phyloP scores from a whole-genome alignment of 2,329 filamentous ascomycete genomes.

The Cladophialophora exuberans region DNA sequence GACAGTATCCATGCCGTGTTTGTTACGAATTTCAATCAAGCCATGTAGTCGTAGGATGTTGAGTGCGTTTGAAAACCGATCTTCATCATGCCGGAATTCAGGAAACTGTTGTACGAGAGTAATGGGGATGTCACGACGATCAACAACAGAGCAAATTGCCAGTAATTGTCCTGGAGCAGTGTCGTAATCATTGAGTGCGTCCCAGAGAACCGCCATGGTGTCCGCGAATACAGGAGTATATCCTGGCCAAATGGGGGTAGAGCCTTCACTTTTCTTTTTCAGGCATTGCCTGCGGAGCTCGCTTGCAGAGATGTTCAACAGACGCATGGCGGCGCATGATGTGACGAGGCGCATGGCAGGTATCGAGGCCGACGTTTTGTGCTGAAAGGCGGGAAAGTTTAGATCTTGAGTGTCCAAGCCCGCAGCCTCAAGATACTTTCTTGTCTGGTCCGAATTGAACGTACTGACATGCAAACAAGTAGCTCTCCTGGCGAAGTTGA shows the following conservation, averaged over 20 bases:
- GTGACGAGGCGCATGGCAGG: slow-evolving; percentile 5
- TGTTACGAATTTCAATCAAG: slow-evolving; percentile 7
- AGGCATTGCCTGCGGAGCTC: slow-evolving; percentile 1
- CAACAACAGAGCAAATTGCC: slow-evolving; percentile 7
- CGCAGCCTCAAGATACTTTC: slow-evolving; percentile 5
- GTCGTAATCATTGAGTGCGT: slow-evolving; percentile 16
- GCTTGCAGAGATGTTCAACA: slow-evolving; percentile 2
- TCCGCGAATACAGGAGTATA: slow-evolving; percentile 54
- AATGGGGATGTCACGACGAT: slow-evolving; percentile 11
- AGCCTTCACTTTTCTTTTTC: background rate
- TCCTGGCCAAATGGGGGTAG: slow-evolving; percentile 30
- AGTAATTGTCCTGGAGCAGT: slow-evolving; percentile 3
- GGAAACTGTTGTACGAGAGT: slow-evolving; percentile 12
- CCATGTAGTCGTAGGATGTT: slow-evolving; percentile 8
- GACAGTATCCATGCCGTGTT: slow-evolving; percentile 2
- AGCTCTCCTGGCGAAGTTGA: slow-evolving; percentile 8
- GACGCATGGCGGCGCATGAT: slow-evolving; percentile 9
- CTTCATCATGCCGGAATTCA: slow-evolving; percentile 1
- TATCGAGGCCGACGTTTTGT: background rate
- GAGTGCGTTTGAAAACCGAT: background rate
- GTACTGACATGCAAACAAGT: slow-evolving; percentile 13
- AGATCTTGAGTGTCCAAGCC: slow-evolving; percentile 1
- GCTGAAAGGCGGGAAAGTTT: background rate
- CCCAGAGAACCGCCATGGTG: slow-evolving; percentile 64
- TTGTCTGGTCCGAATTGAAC: background rate